Evolutionary conservation across 257 asterid species (phyloP), one percentile per base, ranked within the genome.

Genomic region (Craterostigma plantagineum): DNA sequence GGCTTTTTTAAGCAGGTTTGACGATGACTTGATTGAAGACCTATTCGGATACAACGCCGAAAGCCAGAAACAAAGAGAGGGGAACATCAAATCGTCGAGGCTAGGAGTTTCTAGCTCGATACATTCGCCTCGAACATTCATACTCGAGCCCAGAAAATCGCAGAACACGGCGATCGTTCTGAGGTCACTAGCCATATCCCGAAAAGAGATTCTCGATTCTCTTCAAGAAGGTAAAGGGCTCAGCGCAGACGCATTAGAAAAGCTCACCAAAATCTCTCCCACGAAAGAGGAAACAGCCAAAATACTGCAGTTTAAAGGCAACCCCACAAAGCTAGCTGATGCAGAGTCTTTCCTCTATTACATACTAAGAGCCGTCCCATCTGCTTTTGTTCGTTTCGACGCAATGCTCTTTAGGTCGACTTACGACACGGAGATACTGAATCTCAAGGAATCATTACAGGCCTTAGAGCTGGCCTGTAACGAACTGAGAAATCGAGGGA

Each of bases 291-390:
- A 79, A 70, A 61, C 69, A 4, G 16, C 56, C 36, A 74, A 59
- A 45, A 67, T 84, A 64, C 75, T 76, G 33, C 63, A 77, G 27
- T 76, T 71, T 56, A 50, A 46, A 23, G 95, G 81, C 4, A 66
- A 70, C 62, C 79, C 84, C 7, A 44, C 63, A 2, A 72, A 61
- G 43, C 71, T 84, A 58, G 90, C 95, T 13, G 74, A 69, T 54
- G 95, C 93, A 11, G 95, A 84, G 69, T 72, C 84, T 14, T 84
- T 84, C 63, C 79, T 76, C 44, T 57, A 71, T 75, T 69, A 76
- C 59, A 69, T 76, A 47, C 71, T 84, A 9, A 77, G 59, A 62
- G 68, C 74, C 8, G 62, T 76, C 38, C 95, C 93, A 34, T 69
- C 92, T 1, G 87, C 93, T 11, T 79, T 79, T 48, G 52, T 44